Base-by-base conservation (phyloP, 345 rosid species). In the Eutrema yunnanense region DNA sequence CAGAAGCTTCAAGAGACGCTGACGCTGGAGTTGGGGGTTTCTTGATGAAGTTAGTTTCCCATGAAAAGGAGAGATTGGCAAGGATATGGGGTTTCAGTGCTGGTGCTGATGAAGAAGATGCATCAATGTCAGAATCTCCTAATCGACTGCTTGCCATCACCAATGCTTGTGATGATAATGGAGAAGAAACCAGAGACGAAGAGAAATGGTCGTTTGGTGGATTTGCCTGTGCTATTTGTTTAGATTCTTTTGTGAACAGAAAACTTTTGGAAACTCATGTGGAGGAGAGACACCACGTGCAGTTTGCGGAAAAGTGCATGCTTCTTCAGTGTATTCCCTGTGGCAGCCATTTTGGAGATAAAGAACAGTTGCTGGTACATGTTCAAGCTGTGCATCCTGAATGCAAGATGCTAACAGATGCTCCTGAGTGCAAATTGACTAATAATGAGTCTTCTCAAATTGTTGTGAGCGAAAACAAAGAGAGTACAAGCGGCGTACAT, bases 311-410 rank as follows among this genome's bases (percentile, higher is more conserved):
- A 57, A 97, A 90, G 84, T 96, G 96, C 81, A 88, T 87, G 92
- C 99, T 96, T 75, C 97, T 90, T 64, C 98, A 68, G 59, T 96
- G 99, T 85, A 86, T 96, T 74, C 90, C 96, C 47, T 96, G 98
- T 74, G 87, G 89, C 46, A 86, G 86, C 72, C 92, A 96, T 81
- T 96, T 90, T 79, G 99, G 99, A 50, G 92, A 92, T 69, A 71
- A 75, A 49, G 98, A 90, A 61, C 84, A 90, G 75, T 76, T 96
- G 67, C 88, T 92, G 83, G 56, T 81, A 47, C 97, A 96, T 82
- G 90, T 85, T 38, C 87, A 86, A 72, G 82, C 97, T 38, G 80
- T 75, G 46, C 98, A 96, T 75, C 83, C 90, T 58, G 89, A 86
- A 16, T 87, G 85, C 69, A 83, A 85, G 78, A 58, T 73, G 40